A percentile compares a stretch with the other conserved stretches of the same genome.
Conservation (phyloP, 75 land plant species). For the Pseudotsuga menziesii region DNA sequence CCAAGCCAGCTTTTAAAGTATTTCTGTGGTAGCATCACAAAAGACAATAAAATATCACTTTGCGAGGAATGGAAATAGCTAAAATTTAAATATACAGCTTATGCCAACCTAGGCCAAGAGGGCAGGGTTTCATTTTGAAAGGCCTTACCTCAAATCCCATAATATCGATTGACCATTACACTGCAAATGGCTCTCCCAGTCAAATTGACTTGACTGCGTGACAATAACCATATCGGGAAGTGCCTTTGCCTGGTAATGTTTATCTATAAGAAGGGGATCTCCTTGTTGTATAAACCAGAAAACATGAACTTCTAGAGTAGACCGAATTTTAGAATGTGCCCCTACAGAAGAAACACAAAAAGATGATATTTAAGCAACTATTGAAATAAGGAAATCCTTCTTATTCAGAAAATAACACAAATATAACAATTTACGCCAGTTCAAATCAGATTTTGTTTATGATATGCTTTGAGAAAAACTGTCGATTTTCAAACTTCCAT, state of each 20-base stretch:
- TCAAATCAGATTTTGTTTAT: neutral
- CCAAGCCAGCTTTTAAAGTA: slow-evolving; percentile 85
- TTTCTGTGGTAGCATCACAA: slow-evolving; percentile 38
- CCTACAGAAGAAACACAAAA: slow-evolving; percentile 25
- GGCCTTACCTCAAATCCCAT: slow-evolving; percentile 76
- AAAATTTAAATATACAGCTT: neutral
- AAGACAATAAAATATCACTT: slow-evolving; percentile 2
- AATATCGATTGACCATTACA: slow-evolving; percentile 83
- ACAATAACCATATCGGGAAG: slow-evolving; percentile 96
- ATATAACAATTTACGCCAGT: neutral
- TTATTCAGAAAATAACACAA: neutral
- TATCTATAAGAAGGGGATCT: slow-evolving; percentile 87
- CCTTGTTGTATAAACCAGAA: slow-evolving; percentile 88
- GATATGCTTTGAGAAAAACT: neutral
- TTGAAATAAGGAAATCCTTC: neutral
- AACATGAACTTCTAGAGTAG: slow-evolving; percentile 86
- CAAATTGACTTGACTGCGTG: slow-evolving; percentile 70
- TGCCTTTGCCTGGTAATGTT: slow-evolving; percentile 91
- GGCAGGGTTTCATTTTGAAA: neutral
- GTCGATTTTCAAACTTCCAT: neutral
- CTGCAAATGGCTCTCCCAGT: slow-evolving; percentile 96
- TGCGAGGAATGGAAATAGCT: slow-evolving; percentile 1
- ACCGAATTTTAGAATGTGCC: slow-evolving; percentile 45
- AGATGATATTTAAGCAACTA: slow-evolving; percentile 2
- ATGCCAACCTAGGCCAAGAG: neutral